phyloP scores from a whole-genome alignment of 768 basidiomycete species.

The Coprinellus micaceus region DNA sequence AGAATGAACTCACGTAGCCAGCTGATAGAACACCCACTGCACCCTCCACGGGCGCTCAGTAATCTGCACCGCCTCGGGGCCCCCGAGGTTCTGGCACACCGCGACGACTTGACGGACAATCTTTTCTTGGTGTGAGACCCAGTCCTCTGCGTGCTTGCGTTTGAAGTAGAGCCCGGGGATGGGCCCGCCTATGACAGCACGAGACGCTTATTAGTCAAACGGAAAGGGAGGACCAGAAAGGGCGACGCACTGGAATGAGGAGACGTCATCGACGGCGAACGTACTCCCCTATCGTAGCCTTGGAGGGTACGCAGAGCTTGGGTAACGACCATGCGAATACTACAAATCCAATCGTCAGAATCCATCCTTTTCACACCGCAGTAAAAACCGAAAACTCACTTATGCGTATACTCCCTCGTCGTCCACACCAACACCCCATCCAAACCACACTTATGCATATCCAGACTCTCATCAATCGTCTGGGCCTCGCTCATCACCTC shows the following conservation, averaged over 20 bases:
- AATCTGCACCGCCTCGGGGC: conserved; percentile 50
- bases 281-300: conserved; percentile 41
- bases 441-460: conserved; percentile 66
- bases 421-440: conserved; percentile 66
- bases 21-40: conserved; percentile 67
- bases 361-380: too few relatives aligned
- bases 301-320: conserved; percentile 58
- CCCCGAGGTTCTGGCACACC: conserved; percentile 50
- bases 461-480: conserved; percentile 62
- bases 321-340: conserved; percentile 62
- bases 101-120: conserved; percentile 59
- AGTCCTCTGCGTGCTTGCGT: conserved; percentile 70
- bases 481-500: conserved; percentile 66
- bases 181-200: too few relatives aligned
- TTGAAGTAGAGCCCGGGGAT: conserved; percentile 59
- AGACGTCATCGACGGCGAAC: too few relatives aligned
- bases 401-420: conserved; percentile 68
- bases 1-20: conserved; percentile 47
- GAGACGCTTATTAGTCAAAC: too few relatives aligned
- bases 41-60: conserved; percentile 68
- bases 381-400: conserved; percentile 58
- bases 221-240: too few relatives aligned
- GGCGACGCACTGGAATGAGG: too few relatives aligned
- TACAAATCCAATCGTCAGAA: conserved; percentile 23
- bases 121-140: conserved; percentile 68